A percentile compares a stretch with the other conserved stretches of the same genome.
Conservation (phyloP, 306 rosid species). For the Vigna trinervia region DNA sequence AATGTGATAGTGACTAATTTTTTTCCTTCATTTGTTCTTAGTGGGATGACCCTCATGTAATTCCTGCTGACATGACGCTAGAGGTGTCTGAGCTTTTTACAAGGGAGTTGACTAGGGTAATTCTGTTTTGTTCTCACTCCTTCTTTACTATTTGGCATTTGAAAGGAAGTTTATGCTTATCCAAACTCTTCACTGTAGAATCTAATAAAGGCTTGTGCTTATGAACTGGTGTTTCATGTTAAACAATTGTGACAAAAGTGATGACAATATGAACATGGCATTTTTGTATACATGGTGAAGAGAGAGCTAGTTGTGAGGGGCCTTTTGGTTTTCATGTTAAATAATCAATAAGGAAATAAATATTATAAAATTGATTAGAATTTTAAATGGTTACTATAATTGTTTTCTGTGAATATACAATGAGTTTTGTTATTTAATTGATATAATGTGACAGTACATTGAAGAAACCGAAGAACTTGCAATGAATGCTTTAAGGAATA, state of each 20-base stretch:
- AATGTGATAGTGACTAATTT: conserved; percentile 41
- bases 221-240: not conserved
- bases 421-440: not conserved
- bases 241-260: not conserved
- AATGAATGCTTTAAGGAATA: conserved; percentile 73
- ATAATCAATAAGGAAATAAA: conserved; percentile 15
- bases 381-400: conserved; percentile 23
- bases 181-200: conserved; percentile 18
- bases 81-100: conserved; percentile 96
- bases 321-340: not conserved
- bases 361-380: not conserved
- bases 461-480: conserved; percentile 96
- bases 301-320: not conserved
- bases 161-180: conserved; percentile 8
- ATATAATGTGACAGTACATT: conserved; percentile 71
- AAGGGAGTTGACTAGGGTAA: conserved; percentile 96
- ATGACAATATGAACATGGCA: conserved; percentile 2
- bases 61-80: conserved; percentile 79
- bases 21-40: conserved; percentile 45
- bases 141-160: conserved; percentile 43
- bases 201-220: conserved; percentile 13
- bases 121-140: conserved; percentile 39
- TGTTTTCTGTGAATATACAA: conserved; percentile 18
- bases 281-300: conserved; percentile 22
- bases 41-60: conserved; percentile 98